Percentiles rank a stretch among this genome's conserved stretches.
These are phyloP conservation scores for Calonectria pseudoreteaudii DNA, from an alignment of 2,329 filamentous ascomycete genomes.

Conservation along the genomic window DNA sequence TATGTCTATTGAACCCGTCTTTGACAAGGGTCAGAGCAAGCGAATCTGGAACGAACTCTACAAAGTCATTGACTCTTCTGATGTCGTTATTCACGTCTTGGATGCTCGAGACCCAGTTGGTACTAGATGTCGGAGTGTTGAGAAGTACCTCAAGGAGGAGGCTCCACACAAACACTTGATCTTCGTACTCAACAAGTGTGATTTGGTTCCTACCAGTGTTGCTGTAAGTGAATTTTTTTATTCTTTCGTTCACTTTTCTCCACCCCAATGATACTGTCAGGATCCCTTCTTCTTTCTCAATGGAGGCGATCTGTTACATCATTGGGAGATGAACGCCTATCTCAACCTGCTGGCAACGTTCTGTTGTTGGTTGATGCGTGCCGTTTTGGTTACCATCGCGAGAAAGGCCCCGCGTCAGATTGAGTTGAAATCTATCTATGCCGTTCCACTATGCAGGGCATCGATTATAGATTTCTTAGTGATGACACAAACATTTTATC, in stretches of 20 bases:
- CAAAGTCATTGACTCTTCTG: slow-evolving; percentile 95
- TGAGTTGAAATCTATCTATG: slow-evolving; percentile 93
- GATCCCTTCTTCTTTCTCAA: slow-evolving; percentile 79
- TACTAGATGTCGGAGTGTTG: slow-evolving; percentile 80
- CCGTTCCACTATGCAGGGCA: slow-evolving; percentile 56
- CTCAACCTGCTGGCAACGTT: slow-evolving; percentile 50
- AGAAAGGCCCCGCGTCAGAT: slow-evolving; percentile 85
- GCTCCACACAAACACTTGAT: slow-evolving; percentile 93
- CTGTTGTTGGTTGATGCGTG: slow-evolving; percentile 72
- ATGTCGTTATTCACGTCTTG: slow-evolving; percentile 94
- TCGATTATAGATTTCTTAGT: slow-evolving; percentile 96
- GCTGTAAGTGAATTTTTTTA: slow-evolving; percentile 78
- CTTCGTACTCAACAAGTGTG: slow-evolving; percentile 63
- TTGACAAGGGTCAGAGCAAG: slow-evolving; percentile 94
- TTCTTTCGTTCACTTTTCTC: slow-evolving; percentile 28
- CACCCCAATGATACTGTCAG: slow-evolving; percentile 82
- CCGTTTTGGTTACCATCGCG: slow-evolving; percentile 91
- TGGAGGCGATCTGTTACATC: slow-evolving; percentile 98
- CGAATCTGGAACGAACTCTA: slow-evolving; percentile 97
- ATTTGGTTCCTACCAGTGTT: slow-evolving; percentile 91
- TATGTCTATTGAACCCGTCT: slow-evolving; percentile 85
- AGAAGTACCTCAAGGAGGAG: slow-evolving; percentile 94
- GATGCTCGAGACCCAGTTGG: slow-evolving; percentile 92
- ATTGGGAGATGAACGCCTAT: slow-evolving; percentile 89
- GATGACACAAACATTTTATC: slow-evolving; percentile 83